A percentile compares a stretch with the other conserved stretches of the same genome.
Conservation (phyloP, 106 monocot species). For the Acorus gramineus region DNA sequence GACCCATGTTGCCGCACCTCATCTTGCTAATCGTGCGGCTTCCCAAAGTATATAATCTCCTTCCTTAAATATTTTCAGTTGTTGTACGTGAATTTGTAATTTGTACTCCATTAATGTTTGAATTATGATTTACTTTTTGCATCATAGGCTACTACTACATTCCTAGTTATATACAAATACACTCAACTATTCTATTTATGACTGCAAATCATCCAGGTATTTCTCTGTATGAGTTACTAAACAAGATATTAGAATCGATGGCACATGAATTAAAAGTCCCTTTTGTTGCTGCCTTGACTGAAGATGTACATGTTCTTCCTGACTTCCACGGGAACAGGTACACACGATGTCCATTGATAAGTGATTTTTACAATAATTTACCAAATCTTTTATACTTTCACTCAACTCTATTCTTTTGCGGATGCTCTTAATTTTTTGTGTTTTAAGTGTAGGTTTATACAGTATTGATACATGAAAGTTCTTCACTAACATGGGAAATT, state of each 20-base stretch:
- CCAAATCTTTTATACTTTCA: too few relatives aligned
- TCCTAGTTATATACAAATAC: not conserved
- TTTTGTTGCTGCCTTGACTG: conserved; percentile 70
- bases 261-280: conserved; percentile 42
- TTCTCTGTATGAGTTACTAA: conserved; percentile 73
- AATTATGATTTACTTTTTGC: conserved; percentile 2
- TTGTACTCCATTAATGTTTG: too few relatives aligned
- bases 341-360: not conserved
- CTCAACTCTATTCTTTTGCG: too few relatives aligned
- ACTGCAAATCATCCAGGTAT: conserved; percentile 28
- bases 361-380: not conserved
- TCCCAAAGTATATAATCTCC: conserved; percentile 37
- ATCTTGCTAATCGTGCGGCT: conserved; percentile 85
- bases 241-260: conserved; percentile 63
- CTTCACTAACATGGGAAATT: too few relatives aligned
- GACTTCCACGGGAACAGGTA: conserved; percentile 99
- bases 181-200: conserved; percentile 1
- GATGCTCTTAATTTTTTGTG: too few relatives aligned
- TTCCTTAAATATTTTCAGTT: too few relatives aligned
- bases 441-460: too few relatives aligned
- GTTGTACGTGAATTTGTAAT: too few relatives aligned
- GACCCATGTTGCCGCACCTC: conserved; percentile 66
- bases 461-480: too few relatives aligned
- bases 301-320: conserved; percentile 84
- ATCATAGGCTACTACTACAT: not conserved